Evolutionary conservation across 2,329 filamentous ascomycete species (phyloP).

Genomic region (Bipolaris oryzae): DNA sequence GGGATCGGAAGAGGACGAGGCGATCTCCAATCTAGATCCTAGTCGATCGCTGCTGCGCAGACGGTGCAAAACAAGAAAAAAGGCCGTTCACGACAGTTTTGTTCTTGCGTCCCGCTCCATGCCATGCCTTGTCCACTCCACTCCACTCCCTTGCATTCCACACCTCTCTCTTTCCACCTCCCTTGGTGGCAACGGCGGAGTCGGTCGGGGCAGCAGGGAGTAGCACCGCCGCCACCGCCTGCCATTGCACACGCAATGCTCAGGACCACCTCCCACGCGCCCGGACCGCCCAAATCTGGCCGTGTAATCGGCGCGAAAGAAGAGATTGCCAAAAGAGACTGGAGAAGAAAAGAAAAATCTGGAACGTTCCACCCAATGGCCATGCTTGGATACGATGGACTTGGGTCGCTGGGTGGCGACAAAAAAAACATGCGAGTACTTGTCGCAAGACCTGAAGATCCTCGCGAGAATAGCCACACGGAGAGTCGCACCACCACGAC

Average conservation of each 20-base stretch:
- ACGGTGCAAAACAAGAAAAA: not conserved
- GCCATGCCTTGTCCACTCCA: not conserved
- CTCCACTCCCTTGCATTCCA: not conserved
- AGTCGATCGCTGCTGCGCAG: not conserved
- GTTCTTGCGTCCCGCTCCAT: not conserved
- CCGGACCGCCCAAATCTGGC: not conserved
- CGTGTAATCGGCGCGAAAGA: slow-evolving; percentile 6
- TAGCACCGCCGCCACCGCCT: not conserved
- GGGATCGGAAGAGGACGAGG: not conserved
- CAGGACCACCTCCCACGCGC: not conserved
- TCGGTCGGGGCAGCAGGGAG: not conserved
- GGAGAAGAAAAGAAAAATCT: not conserved
- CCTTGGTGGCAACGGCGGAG: not conserved
- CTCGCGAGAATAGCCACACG: not conserved
- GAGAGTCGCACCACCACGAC: not conserved
- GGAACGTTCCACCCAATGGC: not conserved
- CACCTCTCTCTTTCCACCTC: not conserved
- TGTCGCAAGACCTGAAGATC: not conserved
- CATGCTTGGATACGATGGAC: too few species aligned
- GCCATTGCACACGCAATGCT: not conserved
- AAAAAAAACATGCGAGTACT: not conserved
- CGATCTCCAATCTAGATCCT: slow-evolving; percentile 1
- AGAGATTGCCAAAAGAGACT: not conserved
- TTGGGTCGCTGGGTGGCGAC: not conserved
- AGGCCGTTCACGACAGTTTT: not conserved